Conservation (phyloP, 495 filamentous ascomycete genomes). For the Aspergillus kassunensis region DNA sequence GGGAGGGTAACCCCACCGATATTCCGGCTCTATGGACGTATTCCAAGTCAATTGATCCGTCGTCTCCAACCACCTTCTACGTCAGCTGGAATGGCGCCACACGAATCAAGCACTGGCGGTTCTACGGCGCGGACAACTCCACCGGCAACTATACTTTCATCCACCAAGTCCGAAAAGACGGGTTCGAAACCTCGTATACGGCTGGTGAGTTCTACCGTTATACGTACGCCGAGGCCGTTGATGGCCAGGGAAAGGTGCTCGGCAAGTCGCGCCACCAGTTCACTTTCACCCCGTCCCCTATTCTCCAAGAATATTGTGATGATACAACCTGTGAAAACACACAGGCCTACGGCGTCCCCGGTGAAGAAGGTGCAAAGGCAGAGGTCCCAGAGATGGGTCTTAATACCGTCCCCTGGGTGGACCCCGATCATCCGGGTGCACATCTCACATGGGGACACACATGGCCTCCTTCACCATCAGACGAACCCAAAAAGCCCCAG, state of each 20-base stretch:
- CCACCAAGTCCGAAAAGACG: conserved; percentile 30
- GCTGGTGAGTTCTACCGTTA: conserved; percentile 31
- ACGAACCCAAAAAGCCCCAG: background rate
- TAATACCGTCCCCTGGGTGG: conserved; percentile 42
- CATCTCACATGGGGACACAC: conserved; percentile 15
- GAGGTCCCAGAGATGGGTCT: conserved; percentile 33
- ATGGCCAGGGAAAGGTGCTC: conserved; percentile 29
- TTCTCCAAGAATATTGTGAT: conserved; percentile 34
- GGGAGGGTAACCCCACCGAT: conserved; percentile 42
- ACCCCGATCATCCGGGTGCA: conserved; percentile 26
- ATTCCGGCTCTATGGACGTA: conserved; percentile 44
- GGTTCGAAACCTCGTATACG: conserved; percentile 40
- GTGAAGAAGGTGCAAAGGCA: conserved; percentile 27
- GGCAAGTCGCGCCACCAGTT: conserved; percentile 33
- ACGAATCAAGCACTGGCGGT: conserved; percentile 36
- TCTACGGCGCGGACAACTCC: conserved; percentile 35
- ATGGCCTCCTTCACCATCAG: background rate
- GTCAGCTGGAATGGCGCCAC: conserved; percentile 50
- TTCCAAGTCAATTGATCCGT: conserved; percentile 24
- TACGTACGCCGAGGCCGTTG: conserved; percentile 36
- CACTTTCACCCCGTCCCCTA: conserved; percentile 40
- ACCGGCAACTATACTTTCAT: conserved; percentile 31
- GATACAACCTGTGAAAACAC: conserved; percentile 32
- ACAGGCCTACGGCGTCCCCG: conserved; percentile 31
- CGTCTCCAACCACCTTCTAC: conserved; percentile 37